These are phyloP conservation scores for Russula foetens DNA, from an alignment of 768 basidiomycete genomes.

Conservation along the genomic window DNA sequence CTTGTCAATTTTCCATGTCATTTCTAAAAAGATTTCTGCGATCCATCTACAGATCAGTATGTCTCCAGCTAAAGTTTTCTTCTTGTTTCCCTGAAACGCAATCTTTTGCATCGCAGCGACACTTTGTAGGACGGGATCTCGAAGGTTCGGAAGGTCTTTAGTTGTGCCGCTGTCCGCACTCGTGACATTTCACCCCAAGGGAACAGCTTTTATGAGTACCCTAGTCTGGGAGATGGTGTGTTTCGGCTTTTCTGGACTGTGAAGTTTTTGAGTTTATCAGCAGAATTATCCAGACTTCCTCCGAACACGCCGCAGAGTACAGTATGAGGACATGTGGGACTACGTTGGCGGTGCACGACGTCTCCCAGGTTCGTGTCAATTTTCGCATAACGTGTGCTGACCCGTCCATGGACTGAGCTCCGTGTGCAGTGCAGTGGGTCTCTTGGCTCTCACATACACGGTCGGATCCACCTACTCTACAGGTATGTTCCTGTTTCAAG, in stretches of 20 bases:
- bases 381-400: not conserved
- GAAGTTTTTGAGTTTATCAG: not conserved
- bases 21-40: not conserved
- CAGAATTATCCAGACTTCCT: not conserved
- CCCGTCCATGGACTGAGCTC: not conserved
- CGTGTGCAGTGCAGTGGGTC: slow-evolving; percentile 16
- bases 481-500: slow-evolving; percentile 4
- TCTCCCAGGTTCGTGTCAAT: slow-evolving; percentile 16
- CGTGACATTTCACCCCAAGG: not conserved
- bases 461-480: slow-evolving; percentile 7
- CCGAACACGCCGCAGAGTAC: slow-evolving; percentile 12
- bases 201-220: slow-evolving; percentile 18
- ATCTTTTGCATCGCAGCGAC: not conserved
- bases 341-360: slow-evolving; percentile 14
- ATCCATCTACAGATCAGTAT: slow-evolving; percentile 4
- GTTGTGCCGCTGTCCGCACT: not conserved
- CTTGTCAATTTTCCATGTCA: not conserved
- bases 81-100: not conserved
- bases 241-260: not conserved
- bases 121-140: slow-evolving; percentile 15
- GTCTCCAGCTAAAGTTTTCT: not conserved
- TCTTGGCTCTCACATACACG: slow-evolving; percentile 19
- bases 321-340: slow-evolving; percentile 18
- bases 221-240: slow-evolving; percentile 14
- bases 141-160: slow-evolving; percentile 6